phyloP scores from a whole-genome alignment of 768 basidiomycete species.

The Tulasnella sp. region DNA sequence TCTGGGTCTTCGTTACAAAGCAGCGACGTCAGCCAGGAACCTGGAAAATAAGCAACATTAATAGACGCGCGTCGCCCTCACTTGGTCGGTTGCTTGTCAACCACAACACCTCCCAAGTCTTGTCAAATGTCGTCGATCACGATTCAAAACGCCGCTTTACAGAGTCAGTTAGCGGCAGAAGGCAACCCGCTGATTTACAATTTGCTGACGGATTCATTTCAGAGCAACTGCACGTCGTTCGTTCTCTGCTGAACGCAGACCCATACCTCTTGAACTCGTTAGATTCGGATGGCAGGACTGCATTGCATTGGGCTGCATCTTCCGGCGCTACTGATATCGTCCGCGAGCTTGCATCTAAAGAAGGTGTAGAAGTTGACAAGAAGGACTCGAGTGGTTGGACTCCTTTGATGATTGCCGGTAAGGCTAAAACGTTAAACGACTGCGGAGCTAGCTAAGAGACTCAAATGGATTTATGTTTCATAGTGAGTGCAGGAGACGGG shows the following conservation, averaged over 20 bases:
- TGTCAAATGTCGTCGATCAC: constrained; percentile 20
- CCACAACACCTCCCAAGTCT: not conserved
- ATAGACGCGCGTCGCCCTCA: constrained; percentile 20
- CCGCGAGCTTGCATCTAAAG: constrained; percentile 64
- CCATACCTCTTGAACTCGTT: constrained; percentile 56
- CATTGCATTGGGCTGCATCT: constrained; percentile 82
- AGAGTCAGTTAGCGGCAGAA: constrained; percentile 12
- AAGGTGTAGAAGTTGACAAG: constrained; percentile 51
- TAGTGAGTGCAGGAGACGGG: constrained; percentile 80
- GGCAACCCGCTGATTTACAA: not conserved
- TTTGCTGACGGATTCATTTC: not conserved
- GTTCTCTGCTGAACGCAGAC: constrained; percentile 60
- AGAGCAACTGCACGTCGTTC: constrained; percentile 73
- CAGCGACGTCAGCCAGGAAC: constrained; percentile 10
- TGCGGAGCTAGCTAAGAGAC: not conserved
- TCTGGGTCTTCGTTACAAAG: not conserved
- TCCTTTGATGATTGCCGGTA: constrained; percentile 75
- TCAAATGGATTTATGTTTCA: constrained; percentile 8
- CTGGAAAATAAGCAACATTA: not conserved
- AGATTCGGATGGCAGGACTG: constrained; percentile 74
- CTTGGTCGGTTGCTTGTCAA: not conserved
- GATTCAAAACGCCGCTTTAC: constrained; percentile 30
- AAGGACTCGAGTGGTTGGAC: constrained; percentile 70
- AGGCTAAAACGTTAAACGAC: constrained; percentile 4
- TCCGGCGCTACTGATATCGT: constrained; percentile 61